Evolutionary conservation across 164 flowering plant species (phyloP).

Genomic region (Aristolochia fimbriata): DNA sequence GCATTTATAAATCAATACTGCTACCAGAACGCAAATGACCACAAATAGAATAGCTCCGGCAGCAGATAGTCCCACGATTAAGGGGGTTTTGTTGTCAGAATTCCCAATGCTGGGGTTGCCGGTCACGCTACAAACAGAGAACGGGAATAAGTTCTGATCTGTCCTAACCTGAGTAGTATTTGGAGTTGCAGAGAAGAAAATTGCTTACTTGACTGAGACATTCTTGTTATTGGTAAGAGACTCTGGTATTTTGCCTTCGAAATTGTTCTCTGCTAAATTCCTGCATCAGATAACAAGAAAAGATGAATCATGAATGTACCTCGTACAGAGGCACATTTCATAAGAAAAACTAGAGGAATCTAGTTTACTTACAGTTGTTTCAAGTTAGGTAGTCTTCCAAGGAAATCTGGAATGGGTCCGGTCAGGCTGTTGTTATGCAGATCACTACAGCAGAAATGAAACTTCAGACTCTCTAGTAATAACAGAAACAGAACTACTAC

Average conservation of each 20-base stretch:
- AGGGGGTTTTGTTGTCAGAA: not conserved
- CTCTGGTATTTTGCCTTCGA: constrained; percentile 3
- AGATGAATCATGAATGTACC: too few species aligned
- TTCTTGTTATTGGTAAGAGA: constrained; percentile 4
- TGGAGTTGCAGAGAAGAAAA: not conserved
- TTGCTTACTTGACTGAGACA: constrained; percentile 1
- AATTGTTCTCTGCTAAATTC: constrained; percentile 4
- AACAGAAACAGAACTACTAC: too few species aligned
- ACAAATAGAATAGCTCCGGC: not conserved
- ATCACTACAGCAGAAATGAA: constrained; percentile 11
- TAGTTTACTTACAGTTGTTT: constrained; percentile 20
- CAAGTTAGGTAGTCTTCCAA: constrained; percentile 27
- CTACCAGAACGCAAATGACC: not conserved
- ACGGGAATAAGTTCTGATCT: not conserved
- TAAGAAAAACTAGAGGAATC: too few species aligned
- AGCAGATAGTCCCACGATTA: not conserved
- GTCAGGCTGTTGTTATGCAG: constrained; percentile 17
- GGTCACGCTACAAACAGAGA: not conserved
- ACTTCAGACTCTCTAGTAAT: not conserved
- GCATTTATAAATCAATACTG: not conserved
- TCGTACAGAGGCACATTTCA: too few species aligned
- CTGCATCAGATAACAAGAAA: not conserved
- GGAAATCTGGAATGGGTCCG: constrained; percentile 30
- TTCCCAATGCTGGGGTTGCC: not conserved
- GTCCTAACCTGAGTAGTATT: not conserved